Percentiles rank a stretch among this genome's conserved stretches.
Evolutionary conservation across 805 yeast species (phyloP).

Genomic region (Saturnispora saitoi): DNA sequence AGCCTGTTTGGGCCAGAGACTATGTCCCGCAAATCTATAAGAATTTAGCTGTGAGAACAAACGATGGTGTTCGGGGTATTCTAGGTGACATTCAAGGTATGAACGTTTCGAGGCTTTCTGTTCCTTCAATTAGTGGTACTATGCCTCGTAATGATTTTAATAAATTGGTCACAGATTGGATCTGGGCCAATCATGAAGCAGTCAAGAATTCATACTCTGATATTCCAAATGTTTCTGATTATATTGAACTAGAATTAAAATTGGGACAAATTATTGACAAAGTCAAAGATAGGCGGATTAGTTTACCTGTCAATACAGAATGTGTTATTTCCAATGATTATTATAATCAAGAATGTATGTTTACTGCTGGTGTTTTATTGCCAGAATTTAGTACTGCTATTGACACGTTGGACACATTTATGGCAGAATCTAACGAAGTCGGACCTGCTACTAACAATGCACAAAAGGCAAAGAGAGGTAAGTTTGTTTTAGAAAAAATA

Average conservation of each 20-base stretch:
- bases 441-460: conserved; percentile 6
- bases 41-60: conserved; percentile 5
- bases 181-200: conserved; percentile 70
- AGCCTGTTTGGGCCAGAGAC: conserved; percentile 81
- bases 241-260: conserved; percentile 66
- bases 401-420: conserved; percentile 46
- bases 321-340: conserved; percentile 43
- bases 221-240: conserved; percentile 35
- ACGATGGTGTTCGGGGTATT: conserved; percentile 3
- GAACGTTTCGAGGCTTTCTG: conserved; percentile 18
- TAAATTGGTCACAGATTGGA: conserved; percentile 79
- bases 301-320: conserved; percentile 62
- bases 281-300: conserved; percentile 50
- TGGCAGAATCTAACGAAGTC: conserved; percentile 23
- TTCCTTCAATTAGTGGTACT: conserved; percentile 57
- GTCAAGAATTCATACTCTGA: conserved; percentile 40
- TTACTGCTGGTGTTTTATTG: conserved; percentile 60
- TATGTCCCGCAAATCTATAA: conserved; percentile 40
- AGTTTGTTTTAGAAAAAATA: conserved; percentile 52
- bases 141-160: conserved; percentile 76
- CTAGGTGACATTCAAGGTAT: conserved; percentile 9
- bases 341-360: conserved; percentile 44
- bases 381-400: conserved; percentile 50
- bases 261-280: conserved; percentile 65
- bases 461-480: conserved; percentile 17